Evolutionary conservation across 257 asterid species (phyloP).

Genomic region (Solanum chiquidenum): DNA sequence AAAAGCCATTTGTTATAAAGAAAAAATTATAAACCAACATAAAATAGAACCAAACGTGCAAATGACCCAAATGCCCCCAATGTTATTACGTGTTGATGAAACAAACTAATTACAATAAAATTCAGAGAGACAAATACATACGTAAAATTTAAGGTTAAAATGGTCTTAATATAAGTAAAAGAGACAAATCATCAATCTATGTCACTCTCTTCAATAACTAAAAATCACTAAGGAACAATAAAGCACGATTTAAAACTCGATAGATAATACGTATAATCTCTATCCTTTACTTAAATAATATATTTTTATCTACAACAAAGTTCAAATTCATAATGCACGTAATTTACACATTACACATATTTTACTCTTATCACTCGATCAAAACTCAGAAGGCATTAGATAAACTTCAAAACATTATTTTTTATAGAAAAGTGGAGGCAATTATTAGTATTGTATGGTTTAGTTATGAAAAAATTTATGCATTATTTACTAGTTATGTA

Average conservation of each 20-base stretch:
- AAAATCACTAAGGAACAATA: neutral
- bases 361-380: neutral
- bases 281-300: neutral
- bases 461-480: neutral
- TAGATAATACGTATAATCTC: neutral
- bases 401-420: neutral
- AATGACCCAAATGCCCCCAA: too few relatives aligned
- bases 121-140: neutral
- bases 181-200: neutral
- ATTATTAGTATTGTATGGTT: neutral
- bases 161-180: neutral
- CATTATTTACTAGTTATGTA: too few relatives aligned
- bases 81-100: too few relatives aligned
- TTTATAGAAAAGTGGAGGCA: neutral
- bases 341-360: neutral
- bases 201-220: neutral
- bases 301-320: neutral
- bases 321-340: neutral
- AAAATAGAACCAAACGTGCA: too few relatives aligned
- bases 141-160: neutral
- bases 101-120: neutral
- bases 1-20: neutral
- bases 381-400: neutral
- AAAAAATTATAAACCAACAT: neutral
- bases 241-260: neutral